Evolutionary conservation across 192 early-diverging fungal species (phyloP), one percentile per base, ranked within the genome.

Genomic region (Kappamyces sp.): DNA sequence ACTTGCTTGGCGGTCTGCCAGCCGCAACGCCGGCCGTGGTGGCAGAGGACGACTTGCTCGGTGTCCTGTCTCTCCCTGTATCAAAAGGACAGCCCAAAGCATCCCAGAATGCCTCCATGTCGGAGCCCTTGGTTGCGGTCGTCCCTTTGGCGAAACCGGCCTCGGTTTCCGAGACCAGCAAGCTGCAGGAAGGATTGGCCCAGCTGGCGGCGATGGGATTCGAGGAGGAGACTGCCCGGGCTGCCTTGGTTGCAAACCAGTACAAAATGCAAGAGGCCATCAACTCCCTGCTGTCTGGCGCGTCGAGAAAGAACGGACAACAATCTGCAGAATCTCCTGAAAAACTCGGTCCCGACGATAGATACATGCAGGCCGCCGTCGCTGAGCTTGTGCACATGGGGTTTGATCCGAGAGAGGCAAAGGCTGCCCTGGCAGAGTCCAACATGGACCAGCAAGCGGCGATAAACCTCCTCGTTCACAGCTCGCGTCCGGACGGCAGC

Each of bases 321-420:
- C 23, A 0, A 23, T 23, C 23, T 23, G 23, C 23, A 23, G 23
- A 23, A 23, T 23, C 23, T 23, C 23, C 23, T 23, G 23, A 23
- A 23, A 23, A 23, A 23, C 23, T 23, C 23, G 23, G 23, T 23
- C 23, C 23, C 23, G 23, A 23, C 23, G 0, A 23, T 23, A 23
- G 23, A 23, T 23, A 23, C 23, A 23, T 23, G 23, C 23, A 23
- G 23, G 23, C 23, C 23, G 23, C 23, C 23, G 23, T 92, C 60
- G 85, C 88, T 2, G 79, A 86, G 71, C 76, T 95, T 47, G 77
- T 84, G 7, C 82, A 80, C 33, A 88, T 90, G 81, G 90, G 90
- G 0, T 95, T 91, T 64, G 75, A 85, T 15, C 68, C 68, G 0
- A 75, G 78, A 3, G 72, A 80, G 53, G 84, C 92, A 0, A 70